Conservation (phyloP, 441 rosid genomes). For the Sinapis alba region DNA sequence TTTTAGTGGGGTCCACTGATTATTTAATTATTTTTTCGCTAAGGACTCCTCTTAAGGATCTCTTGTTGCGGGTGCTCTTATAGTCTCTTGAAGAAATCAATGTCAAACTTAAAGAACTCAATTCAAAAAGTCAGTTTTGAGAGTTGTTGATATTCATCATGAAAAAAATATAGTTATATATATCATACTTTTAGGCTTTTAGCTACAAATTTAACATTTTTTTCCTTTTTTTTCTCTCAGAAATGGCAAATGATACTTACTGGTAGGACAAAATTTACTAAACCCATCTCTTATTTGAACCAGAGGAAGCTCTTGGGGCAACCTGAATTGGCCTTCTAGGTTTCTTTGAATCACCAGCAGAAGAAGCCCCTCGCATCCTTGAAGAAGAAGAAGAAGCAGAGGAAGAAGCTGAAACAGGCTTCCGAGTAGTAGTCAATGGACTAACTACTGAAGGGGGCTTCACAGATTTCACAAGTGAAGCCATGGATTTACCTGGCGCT, state of each 20-base stretch:
- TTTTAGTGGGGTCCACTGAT: no score
- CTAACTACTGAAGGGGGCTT: conserved; percentile 42
- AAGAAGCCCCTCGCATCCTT: conserved; percentile 51
- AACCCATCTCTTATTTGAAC: conserved; percentile 66
- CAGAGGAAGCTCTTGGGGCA: conserved; percentile 43
- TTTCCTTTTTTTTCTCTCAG: neutral
- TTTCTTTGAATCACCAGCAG: conserved; percentile 57
- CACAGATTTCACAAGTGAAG: conserved; percentile 32
- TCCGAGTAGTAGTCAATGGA: conserved; percentile 53
- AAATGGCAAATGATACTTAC: neutral
- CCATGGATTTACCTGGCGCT: conserved; percentile 44
- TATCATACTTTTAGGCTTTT: neutral
- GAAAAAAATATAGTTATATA: neutral
- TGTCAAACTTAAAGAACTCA: neutral
- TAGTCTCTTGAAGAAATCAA: neutral
- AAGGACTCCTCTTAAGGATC: no score
- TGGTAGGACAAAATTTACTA: conserved; percentile 42
- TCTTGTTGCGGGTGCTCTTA: no score
- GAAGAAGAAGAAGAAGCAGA: conserved; percentile 29
- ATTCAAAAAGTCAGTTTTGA: neutral
- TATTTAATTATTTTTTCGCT: no score
- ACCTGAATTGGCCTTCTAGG: conserved; percentile 50
- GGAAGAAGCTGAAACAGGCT: conserved; percentile 39
- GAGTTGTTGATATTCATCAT: neutral
- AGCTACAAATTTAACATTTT: neutral